phyloP scores from a whole-genome alignment of 1,139 yeast genomes.

The Pichia sp. region DNA sequence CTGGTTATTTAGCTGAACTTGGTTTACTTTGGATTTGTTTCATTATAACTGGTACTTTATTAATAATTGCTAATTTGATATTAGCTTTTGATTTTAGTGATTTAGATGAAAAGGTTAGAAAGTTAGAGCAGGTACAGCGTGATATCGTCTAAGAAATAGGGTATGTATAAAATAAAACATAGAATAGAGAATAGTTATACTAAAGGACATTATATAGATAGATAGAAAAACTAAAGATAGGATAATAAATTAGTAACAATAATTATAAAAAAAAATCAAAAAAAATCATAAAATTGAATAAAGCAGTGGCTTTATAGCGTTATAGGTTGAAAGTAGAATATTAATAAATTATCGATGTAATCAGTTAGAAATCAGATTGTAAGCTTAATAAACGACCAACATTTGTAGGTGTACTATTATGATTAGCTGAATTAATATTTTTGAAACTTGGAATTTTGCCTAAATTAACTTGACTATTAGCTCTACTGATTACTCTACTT shows the following conservation, averaged over 20 bases:
- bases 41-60: constrained; percentile 53
- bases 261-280: not conserved
- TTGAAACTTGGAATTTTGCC: constrained; percentile 14
- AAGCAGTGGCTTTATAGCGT: not conserved
- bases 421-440: constrained; percentile 8
- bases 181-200: not conserved
- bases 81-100: constrained; percentile 38
- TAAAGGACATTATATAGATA: not conserved
- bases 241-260: not conserved
- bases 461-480: constrained; percentile 19
- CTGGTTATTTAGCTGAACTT: constrained; percentile 62
- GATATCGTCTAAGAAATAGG: constrained; percentile 2
- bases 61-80: constrained; percentile 39
- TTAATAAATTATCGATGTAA: not conserved
- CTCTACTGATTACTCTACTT: constrained; percentile 21
- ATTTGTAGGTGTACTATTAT: constrained; percentile 2
- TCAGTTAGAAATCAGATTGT: constrained; percentile 2
- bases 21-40: constrained; percentile 52
- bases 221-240: not conserved
- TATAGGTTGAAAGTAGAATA: not conserved
- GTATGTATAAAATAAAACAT: not conserved
- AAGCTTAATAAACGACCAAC: constrained; percentile 10
- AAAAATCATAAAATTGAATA: not conserved
- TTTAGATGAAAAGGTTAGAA: constrained; percentile 35
- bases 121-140: constrained; percentile 27